A percentile compares a stretch with the other conserved stretches of the same genome.
These are phyloP conservation scores for Hysterangium stoloniferum DNA, from an alignment of 768 basidiomycete genomes.

Conservation along the genomic window DNA sequence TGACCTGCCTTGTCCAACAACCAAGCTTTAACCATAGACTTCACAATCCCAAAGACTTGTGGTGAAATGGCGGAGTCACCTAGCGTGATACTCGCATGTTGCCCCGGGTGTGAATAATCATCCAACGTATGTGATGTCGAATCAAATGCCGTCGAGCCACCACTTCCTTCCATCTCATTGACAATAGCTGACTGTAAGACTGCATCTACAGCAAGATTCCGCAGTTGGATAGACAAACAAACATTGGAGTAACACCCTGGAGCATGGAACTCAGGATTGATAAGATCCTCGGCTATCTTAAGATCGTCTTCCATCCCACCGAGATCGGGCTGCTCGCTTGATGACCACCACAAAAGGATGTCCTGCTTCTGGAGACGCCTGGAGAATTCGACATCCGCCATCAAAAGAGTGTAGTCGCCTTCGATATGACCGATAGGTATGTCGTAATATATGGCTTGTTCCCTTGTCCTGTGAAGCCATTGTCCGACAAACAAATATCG, in stretches of 20 bases:
- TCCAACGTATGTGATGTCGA: slow-evolving; percentile 86
- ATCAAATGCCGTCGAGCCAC: slow-evolving; percentile 90
- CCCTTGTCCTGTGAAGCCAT: slow-evolving; percentile 74
- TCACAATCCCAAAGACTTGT: slow-evolving; percentile 77
- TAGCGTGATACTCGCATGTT: slow-evolving; percentile 61
- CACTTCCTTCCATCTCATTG: slow-evolving; percentile 95
- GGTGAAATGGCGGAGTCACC: slow-evolving; percentile 88
- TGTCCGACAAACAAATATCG: slow-evolving; percentile 72
- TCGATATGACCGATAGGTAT: slow-evolving; percentile 90
- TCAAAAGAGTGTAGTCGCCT: slow-evolving; percentile 78
- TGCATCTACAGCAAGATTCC: slow-evolving; percentile 90
- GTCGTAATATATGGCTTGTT: slow-evolving; percentile 86
- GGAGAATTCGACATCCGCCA: slow-evolving; percentile 88
- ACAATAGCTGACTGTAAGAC: slow-evolving; percentile 91
- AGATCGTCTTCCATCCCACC: slow-evolving; percentile 90
- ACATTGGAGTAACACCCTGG: slow-evolving; percentile 91
- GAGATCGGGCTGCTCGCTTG: slow-evolving; percentile 79
- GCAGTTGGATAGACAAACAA: slow-evolving; percentile 80
- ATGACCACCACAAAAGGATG: slow-evolving; percentile 95
- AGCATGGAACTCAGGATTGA: slow-evolving; percentile 75
- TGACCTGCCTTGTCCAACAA: slow-evolving; percentile 67
- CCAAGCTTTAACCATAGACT: slow-evolving; percentile 86
- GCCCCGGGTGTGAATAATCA: slow-evolving; percentile 64
- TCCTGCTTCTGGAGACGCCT: slow-evolving; percentile 82
- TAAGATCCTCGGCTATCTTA: slow-evolving; percentile 65